Evolutionary conservation across 2,329 filamentous ascomycete genomes (phyloP), one percentile per base, ranked within the genome.

Genomic region (Xylaria sp.): DNA sequence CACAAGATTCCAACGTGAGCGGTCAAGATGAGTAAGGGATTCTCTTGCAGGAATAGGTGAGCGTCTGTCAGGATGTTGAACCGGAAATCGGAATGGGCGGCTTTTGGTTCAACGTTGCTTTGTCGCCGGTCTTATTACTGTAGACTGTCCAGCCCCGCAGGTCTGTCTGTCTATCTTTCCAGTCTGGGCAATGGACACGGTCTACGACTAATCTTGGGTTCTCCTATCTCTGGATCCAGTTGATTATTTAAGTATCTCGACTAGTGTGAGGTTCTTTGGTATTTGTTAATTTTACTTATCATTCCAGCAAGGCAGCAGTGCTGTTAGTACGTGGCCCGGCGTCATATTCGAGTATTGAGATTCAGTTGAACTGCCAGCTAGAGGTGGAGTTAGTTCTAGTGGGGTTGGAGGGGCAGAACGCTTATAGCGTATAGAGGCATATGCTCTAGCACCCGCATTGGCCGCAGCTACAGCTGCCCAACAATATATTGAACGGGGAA

Each of bases 281-380:
- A 63, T 59, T 53, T 40, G 49, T 40, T 65, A 46, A 59, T 66
- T 33, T 68, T 15, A 66, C 62, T 66, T 68, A 62, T 68, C 63
- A 59, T 61, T 65, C 53, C 62, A 59, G 66, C 28, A 59, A 28
- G 51, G 15, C 58, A 48, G 48, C 48, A 28, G 38, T 49, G 5
- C 13, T 59, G 20, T 28, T 42, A 60, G 54, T 66, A 61, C 38
- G 57, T 57, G 49, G 49, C 58, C 36, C 4, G 44, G 48, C 49
- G 57, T 48, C 66, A 58, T 58, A 31, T 53, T 53, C 53, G 59
- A 44, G 48, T 42, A 15, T 56, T 56, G 33, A 46, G 33, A 28
- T 53, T 58, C 23, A 44, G 49, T 26, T 56, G 61, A 56, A 65
- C 66, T 68, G 65, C 31, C 31, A n/a, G n/a, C n/a, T n/a, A n/a